Evolutionary conservation across 768 basidiomycete species (phyloP).

Genomic region (Suillus paluster): DNA sequence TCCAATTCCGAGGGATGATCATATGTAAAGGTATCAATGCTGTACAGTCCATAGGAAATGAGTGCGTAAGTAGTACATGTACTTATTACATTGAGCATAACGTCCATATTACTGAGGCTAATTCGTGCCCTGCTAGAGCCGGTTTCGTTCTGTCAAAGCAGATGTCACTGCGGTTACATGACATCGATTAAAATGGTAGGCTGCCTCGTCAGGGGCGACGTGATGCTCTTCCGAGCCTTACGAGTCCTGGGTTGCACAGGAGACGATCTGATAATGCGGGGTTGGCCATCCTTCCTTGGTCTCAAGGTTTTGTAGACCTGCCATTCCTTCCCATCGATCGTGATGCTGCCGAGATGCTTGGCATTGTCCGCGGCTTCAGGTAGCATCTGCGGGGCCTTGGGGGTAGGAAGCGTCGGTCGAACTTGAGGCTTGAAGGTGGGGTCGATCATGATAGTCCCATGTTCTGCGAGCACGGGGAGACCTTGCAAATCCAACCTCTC

Average conservation of each 20-base stretch:
- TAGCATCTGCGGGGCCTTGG: background rate
- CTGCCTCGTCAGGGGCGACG: background rate
- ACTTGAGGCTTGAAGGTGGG: slow-evolving; percentile 3
- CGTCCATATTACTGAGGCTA: background rate
- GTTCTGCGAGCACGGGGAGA: slow-evolving; percentile 25
- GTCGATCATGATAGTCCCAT: slow-evolving; percentile 16
- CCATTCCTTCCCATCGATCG: slow-evolving; percentile 7
- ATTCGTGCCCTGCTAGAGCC: background rate
- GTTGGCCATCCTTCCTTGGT: slow-evolving; percentile 5
- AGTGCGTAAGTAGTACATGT: background rate
- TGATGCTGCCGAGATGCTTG: slow-evolving; percentile 11
- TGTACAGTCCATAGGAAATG: background rate
- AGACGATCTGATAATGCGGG: slow-evolving; percentile 1
- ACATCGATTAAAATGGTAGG: background rate
- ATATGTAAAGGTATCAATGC: background rate
- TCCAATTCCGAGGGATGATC: background rate
- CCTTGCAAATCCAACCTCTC: slow-evolving; percentile 24
- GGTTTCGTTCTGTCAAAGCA: background rate
- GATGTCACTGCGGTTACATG: background rate
- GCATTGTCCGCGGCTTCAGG: background rate
- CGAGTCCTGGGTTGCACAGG: background rate
- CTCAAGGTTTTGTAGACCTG: slow-evolving; percentile 6
- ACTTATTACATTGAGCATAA: background rate
- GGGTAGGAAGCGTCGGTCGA: background rate
- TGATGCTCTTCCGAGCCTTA: background rate